Evolutionary conservation across 495 filamentous ascomycete genomes (phyloP), one percentile per base, ranked within the genome.

Genomic region (Hypoxylon lienhwacheense): DNA sequence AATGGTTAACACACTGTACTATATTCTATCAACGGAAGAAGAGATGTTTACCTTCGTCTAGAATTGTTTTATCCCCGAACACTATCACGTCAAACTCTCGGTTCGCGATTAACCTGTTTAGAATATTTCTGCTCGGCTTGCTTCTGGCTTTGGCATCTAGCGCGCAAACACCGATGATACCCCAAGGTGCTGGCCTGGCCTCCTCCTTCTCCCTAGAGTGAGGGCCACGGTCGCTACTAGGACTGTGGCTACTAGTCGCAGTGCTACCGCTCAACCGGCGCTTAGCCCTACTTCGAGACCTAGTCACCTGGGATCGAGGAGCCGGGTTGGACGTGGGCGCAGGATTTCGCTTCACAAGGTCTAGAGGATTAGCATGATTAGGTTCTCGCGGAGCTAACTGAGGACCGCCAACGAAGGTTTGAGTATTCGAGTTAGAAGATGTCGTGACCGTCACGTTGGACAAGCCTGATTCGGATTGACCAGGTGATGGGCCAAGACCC

Each of bases 31-130:
- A 29, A 32, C 16, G 31, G 11, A 24, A 19, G 34, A 40, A 10
- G 17, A 26, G 1, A 17, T 21, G 79, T 65, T 81, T 74, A 72
- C 82, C 83, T 77, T 98, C 93, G 56, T 99, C 93, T 35, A 97
- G 75, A 55, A 99, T 97, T 40, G 96, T 89, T 66, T 99, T 99
- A 70, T 99, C 93, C 26, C 93, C 93, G 73, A 99, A 99, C 3
- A 99, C 90, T 25, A 92, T 84, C 17, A 96, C 90, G 63, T 99
- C 91, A 58, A 97, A 97, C 53, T 96, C 91, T 47, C 89, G 85
- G 45, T 91, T 90, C 17, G 87, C 80, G 47, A 96, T 90, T 32
- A 99, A 77, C 24, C 89, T 85, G 45, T 95, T 97, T 32, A 99
- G 73, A 47, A 97, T 97, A 60, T 96, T 97, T 47, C 93, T 79